Base-by-base conservation (phyloP, 257 asterid species). In the Verbascum thapsus region DNA sequence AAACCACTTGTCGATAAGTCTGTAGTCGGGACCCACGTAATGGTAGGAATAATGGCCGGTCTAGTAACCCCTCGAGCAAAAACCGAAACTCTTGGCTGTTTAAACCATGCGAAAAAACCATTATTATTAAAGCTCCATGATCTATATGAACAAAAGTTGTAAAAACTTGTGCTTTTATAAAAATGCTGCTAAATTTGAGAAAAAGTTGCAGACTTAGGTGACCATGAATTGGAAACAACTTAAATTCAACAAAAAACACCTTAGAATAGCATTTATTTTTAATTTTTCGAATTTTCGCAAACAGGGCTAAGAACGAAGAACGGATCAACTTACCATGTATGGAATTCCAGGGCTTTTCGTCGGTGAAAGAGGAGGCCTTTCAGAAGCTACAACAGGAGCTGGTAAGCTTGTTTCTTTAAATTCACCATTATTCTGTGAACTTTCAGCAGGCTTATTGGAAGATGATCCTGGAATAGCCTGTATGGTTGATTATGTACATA, bases 331-430 rank as follows among this genome's bases (percentile, higher is more conserved):
- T 59, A 72, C 77, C 61, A 50, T 5, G 40, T 52, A 53, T 3
- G 67, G 65, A 23, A 39, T 15, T 30, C 55, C 71, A 4, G 16
- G 53, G 7, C 30, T 58, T 56, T 19, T 52, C 52, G 38, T 40
- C 0, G 67, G 70, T 51, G 73, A 55, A 63, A 55, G 73, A 67
- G 78, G 76, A 2, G 76, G 78, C 70, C 41, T 54, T 53, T 59
- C 73, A 3, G 64, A 34, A 16, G 52, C 18, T 3, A 53, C 2
- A 32, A 20, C 54, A 37, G 67, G 55, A 57, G 57, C 38, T 54
- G 22, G 23, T 16, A 22, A n/a, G 60, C 22, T 44, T 8, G 45
- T 39, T 72, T 71, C 69, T 42, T 47, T 66, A 49, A 22, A 17
- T 66, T 69, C 74, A 6, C 47, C 57, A 6, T 12, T 51, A 53